phyloP scores from a whole-genome alignment of 164 flowering plant genomes.

The Magnolia kwangsiensis region DNA sequence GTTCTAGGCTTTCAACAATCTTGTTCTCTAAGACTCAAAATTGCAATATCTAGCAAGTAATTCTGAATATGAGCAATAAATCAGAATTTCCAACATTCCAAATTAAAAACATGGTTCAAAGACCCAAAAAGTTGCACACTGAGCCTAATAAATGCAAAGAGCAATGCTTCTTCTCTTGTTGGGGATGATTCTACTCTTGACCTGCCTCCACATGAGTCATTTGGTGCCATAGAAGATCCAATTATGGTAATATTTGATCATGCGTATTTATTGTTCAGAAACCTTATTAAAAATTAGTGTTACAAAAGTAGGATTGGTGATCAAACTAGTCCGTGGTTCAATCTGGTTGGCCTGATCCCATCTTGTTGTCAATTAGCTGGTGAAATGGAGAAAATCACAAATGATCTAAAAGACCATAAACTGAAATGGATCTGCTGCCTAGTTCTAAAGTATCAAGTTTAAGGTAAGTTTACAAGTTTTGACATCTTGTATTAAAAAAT shows the following conservation, averaged over 20 bases:
- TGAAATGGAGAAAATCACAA: not conserved
- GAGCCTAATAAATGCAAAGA: slow-evolving; percentile 32
- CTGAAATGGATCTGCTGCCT: no score
- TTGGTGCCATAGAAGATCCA: slow-evolving; percentile 13
- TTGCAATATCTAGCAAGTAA: no score
- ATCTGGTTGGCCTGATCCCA: not conserved
- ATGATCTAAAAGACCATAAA: not conserved
- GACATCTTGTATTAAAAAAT: not conserved
- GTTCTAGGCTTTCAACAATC: no score
- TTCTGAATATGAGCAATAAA: no score
- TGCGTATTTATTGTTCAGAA: not conserved
- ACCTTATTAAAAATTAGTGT: not conserved
- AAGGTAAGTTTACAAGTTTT: not conserved
- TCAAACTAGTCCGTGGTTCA: not conserved
- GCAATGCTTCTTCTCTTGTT: slow-evolving; percentile 14
- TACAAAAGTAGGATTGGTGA: not conserved
- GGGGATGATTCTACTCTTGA: slow-evolving; percentile 12
- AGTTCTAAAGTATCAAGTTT: not conserved
- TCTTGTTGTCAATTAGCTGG: not conserved
- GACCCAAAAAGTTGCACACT: slow-evolving; percentile 41
- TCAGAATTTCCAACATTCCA: no score
- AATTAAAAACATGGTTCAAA: no score
- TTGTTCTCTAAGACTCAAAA: no score
- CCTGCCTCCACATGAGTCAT: slow-evolving; percentile 8
- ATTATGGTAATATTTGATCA: slow-evolving; percentile 33